Base-by-base conservation (phyloP, 2,329 filamentous ascomycete genomes). In the Escovopsis sp. region DNA sequence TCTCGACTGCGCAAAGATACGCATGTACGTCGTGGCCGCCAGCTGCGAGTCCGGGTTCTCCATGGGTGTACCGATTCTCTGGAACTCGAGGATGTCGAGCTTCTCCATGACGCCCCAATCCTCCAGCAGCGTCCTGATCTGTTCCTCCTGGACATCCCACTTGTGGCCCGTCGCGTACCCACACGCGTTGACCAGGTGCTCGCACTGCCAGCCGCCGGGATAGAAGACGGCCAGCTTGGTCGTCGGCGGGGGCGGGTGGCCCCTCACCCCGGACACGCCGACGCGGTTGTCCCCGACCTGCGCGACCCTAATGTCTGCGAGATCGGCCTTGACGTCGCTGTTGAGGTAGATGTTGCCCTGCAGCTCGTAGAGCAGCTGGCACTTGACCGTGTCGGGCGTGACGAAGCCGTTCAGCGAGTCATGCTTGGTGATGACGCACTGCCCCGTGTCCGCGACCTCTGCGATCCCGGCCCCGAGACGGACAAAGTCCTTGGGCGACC, bases 191-290 rank as follows among this genome's bases (percentile, higher is more conserved):
- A 62, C 18, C 0, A 65, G 45, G 4, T 62, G 35, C 41, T 70
- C 56, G 2, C 54, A 54, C 44, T 68, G 60, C 38, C 57, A 70
- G 0, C 66, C 66, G 7, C 58, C 65, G 8, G 54, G 49, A 38
- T 66, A 68, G 40, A 63, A 66, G 13, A 68, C 54, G n/a, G 64
- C 65, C 6, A 65, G 52, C 42, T 70, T 70, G 1, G 65, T 70
- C 0, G 66, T 68, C 2, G 63, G 55, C 0, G 65, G 66, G 2
- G 66, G 65, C 0, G 61, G 56, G 1, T 44, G 39, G 1, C 65
- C 65, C 15, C 42, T 56, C 15, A 61, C 50, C 0, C 62, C 61
- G 1, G 51, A 56, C 0, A 68, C 51, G 10, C 43, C 48, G 1
- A 66, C 60, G 1, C 61, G 54, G 31, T 56, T 45, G 5, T 35